Evolutionary conservation across 1,284 basidiomycete genomes (phyloP).

Genomic region (Coniferiporia sulphurascens): DNA sequence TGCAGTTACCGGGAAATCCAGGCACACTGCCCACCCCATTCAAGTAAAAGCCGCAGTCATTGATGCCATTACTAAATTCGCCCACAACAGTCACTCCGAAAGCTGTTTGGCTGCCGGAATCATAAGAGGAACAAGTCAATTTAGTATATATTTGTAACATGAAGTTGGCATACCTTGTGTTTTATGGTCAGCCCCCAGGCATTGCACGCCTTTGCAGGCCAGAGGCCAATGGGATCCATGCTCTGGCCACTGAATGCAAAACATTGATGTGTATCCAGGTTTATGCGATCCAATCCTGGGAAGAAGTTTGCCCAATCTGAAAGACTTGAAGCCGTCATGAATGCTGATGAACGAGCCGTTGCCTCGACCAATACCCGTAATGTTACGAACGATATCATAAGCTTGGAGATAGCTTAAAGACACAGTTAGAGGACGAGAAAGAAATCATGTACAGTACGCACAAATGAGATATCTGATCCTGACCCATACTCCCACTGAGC

Average conservation of each 20-base stretch:
- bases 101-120: too few species aligned
- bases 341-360: slow-evolving; percentile 52
- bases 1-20: slow-evolving; percentile 31
- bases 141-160: too few species aligned
- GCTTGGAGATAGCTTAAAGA: slow-evolving; percentile 31
- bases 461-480: slow-evolving; percentile 33
- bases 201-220: too few species aligned
- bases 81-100: slow-evolving; percentile 48
- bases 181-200: too few species aligned
- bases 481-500: slow-evolving; percentile 35
- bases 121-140: too few species aligned
- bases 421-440: slow-evolving; percentile 16
- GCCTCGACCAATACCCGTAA: slow-evolving; percentile 51
- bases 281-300: slow-evolving; percentile 50
- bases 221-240: slow-evolving; percentile 31
- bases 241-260: slow-evolving; percentile 36
- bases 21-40: slow-evolving; percentile 42
- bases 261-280: slow-evolving; percentile 49
- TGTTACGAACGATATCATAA: slow-evolving; percentile 49
- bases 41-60: slow-evolving; percentile 45
- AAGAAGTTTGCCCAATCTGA: slow-evolving; percentile 46
- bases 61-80: slow-evolving; percentile 43
- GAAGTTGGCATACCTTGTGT: too few species aligned
- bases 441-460: slow-evolving; percentile 23
- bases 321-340: slow-evolving; percentile 42